phyloP scores from a whole-genome alignment of 345 rosid species.

The Eutrema heterophyllum region DNA sequence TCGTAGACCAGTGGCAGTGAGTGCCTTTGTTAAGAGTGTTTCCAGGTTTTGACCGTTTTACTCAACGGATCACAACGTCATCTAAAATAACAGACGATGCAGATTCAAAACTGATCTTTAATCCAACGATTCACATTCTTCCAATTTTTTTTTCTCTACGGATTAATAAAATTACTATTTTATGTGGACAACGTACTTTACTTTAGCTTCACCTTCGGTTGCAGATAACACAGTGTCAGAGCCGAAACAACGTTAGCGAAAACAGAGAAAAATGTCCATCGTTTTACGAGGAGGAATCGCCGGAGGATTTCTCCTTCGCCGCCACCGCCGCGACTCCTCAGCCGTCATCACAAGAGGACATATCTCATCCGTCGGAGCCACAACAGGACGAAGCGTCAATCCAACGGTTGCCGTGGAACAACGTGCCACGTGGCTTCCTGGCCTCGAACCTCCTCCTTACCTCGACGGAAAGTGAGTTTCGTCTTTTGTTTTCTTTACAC shows the following conservation, averaged over 20 bases:
- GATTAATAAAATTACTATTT: background rate
- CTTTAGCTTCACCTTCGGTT: background rate
- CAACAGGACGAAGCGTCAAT: background rate
- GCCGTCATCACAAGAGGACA: background rate
- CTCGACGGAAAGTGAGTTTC: constrained; percentile 77
- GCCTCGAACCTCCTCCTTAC: constrained; percentile 82
- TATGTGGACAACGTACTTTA: background rate
- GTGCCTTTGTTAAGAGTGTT: too few relatives aligned
- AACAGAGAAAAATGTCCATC: constrained; percentile 18
- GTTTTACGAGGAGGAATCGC: constrained; percentile 22
- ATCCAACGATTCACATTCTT: background rate
- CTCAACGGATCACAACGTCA: background rate
- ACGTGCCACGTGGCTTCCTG: constrained; percentile 91
- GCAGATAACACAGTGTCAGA: constrained; percentile 11
- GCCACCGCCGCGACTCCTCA: background rate
- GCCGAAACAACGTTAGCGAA: background rate
- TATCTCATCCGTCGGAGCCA: constrained; percentile 15
- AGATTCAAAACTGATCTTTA: background rate
- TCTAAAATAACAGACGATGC: background rate
- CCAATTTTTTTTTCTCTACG: background rate
- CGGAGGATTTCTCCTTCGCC: constrained; percentile 12
- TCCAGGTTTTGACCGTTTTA: background rate
- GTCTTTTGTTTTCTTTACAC: background rate
- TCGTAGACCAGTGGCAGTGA: too few relatives aligned
- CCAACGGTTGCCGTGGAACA: constrained; percentile 45